Evolutionary conservation across 2,329 filamentous ascomycete species (phyloP), one percentile per base, ranked within the genome.

Genomic region (Didymella arachidicola): DNA sequence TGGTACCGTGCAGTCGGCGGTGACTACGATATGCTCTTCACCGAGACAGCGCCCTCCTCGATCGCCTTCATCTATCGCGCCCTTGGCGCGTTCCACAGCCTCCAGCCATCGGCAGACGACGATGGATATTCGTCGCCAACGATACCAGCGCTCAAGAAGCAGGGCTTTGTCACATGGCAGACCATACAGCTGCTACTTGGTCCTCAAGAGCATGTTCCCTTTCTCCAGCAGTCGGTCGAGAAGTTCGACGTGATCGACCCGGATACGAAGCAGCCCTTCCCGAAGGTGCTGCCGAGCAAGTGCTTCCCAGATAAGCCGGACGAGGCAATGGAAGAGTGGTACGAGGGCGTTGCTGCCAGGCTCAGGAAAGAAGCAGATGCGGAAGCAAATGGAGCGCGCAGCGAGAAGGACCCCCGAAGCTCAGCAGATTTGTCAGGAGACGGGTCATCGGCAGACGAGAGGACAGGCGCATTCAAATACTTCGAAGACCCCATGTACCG

Each of bases 41-140:
- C 94, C 41, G 84, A 89, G 3, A 91, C 90, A 32, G 88, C 90
- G 19, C 80, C 88, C 60, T 81, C 87, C 36, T 89, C 89, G 42
- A 88, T 99, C 62, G 95, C 93, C 27, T 96, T 92, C 79, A 95
- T 97, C 64, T 98, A 96, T 83, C 90, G 92, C 71, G 91, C 91
- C 7, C 86, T 96, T 50, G 95, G 94, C 67, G 97, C 94, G 75
- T 90, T 93, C 69, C 94, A 98, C 78, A 88, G 87, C 48, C 83
- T 98, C 27, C 91, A 96, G 66, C 92, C 92, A 1, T 86, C 86
- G 1, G 76, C 77, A 46, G 85, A 87, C 38, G 74, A 76, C 45
- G 84, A 88, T 68, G 86, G 91, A 62, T 97, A 91, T 74, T 85
- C 84, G 3, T 82, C 88, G 0, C 95, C 94, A 0, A 87, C 85